phyloP scores from a whole-genome alignment of 495 filamentous ascomycete species.

The Tuber microsphaerosporum region DNA sequence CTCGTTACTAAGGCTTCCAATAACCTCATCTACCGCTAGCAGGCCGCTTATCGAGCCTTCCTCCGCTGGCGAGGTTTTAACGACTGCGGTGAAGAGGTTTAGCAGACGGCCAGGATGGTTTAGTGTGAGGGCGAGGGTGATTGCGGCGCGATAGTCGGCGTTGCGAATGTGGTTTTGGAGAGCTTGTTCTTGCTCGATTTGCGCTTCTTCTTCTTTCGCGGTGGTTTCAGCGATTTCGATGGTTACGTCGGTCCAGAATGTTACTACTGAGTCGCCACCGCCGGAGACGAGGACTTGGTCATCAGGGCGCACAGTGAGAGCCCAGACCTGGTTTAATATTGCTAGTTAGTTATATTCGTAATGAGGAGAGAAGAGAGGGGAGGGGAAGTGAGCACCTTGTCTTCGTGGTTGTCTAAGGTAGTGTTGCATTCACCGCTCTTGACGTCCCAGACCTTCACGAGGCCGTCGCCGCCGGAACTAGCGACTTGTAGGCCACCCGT shows the following conservation, averaged over 20 bases:
- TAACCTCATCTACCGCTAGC: slow-evolving; percentile 73
- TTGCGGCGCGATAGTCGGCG: slow-evolving; percentile 80
- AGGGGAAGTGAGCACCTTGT: slow-evolving; percentile 82
- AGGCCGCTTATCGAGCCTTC: slow-evolving; percentile 61
- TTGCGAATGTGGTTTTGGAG: slow-evolving; percentile 84
- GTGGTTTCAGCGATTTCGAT: slow-evolving; percentile 64
- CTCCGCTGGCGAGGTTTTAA: slow-evolving; percentile 57
- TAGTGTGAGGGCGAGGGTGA: slow-evolving; percentile 81
- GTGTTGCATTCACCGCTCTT: slow-evolving; percentile 68
- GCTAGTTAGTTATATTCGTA: slow-evolving; percentile 10
- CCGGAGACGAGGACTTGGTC: slow-evolving; percentile 65
- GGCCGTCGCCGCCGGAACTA: slow-evolving; percentile 85
- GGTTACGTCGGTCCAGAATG: slow-evolving; percentile 74
- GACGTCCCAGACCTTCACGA: slow-evolving; percentile 93
- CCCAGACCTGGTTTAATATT: slow-evolving; percentile 43
- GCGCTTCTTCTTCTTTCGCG: slow-evolving; percentile 61
- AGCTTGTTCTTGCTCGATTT: slow-evolving; percentile 85
- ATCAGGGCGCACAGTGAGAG: slow-evolving; percentile 45
- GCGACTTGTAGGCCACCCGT: slow-evolving; percentile 60
- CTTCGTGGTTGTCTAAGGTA: slow-evolving; percentile 92
- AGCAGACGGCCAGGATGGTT: slow-evolving; percentile 87
- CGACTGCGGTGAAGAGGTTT: slow-evolving; percentile 69
- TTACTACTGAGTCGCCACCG: slow-evolving; percentile 78
- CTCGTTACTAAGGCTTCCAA: slow-evolving; percentile 67
- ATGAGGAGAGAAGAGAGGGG: slow-evolving; percentile 49